Evolutionary conservation across 2,329 filamentous ascomycete species (phyloP).

Genomic region (Penicillium janthinellum): DNA sequence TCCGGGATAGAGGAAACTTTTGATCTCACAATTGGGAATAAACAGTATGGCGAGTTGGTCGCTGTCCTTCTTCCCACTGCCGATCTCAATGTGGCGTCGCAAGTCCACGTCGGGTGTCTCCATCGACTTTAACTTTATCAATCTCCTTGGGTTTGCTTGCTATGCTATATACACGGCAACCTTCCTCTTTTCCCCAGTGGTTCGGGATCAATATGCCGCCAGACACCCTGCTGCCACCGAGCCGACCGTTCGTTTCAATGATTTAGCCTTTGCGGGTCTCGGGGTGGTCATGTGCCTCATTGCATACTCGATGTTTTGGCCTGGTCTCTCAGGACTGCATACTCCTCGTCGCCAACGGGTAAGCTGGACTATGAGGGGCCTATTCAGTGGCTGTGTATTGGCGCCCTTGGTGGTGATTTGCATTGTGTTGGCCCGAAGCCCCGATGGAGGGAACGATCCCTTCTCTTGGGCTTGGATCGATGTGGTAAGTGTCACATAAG

Average conservation of each 20-base stretch:
- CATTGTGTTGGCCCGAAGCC: slow-evolving; percentile 47
- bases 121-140: slow-evolving; percentile 81
- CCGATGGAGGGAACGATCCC: slow-evolving; percentile 49
- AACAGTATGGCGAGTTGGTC: slow-evolving; percentile 71
- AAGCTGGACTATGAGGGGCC: slow-evolving; percentile 65
- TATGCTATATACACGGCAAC: slow-evolving; percentile 75
- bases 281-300: slow-evolving; percentile 72
- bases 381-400: slow-evolving; percentile 69
- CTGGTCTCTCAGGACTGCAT: slow-evolving; percentile 73
- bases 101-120: slow-evolving; percentile 80
- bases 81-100: slow-evolving; percentile 74
- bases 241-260: slow-evolving; percentile 86
- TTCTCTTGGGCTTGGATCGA: slow-evolving; percentile 65
- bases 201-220: slow-evolving; percentile 79
- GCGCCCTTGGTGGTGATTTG: slow-evolving; percentile 38
- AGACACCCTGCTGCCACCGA: slow-evolving; percentile 72
- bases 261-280: slow-evolving; percentile 84
- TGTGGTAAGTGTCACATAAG: slow-evolving; percentile 51
- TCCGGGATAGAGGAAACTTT: no score
- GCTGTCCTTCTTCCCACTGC: slow-evolving; percentile 89
- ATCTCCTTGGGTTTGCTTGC: slow-evolving; percentile 61
- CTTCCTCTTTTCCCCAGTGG: slow-evolving; percentile 76
- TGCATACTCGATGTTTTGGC: slow-evolving; percentile 75
- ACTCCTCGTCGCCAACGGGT: slow-evolving; percentile 57
- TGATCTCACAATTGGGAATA: slow-evolving; percentile 20